Conservation (phyloP, 2,329 filamentous ascomycete genomes). For the Pseudohalonectria lignicola region DNA sequence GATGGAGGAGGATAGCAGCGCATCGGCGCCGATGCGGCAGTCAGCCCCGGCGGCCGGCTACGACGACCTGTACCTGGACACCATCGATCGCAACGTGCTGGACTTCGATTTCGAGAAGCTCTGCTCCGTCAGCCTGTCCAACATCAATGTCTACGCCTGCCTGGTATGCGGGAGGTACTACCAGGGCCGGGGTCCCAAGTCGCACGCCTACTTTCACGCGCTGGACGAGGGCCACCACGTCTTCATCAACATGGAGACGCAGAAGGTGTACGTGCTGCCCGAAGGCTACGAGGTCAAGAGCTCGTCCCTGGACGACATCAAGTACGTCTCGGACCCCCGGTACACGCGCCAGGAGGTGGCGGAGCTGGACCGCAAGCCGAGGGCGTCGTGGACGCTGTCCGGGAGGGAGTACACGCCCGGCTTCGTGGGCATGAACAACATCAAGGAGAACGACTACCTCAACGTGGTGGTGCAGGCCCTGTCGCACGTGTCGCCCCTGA, state of each 20-base stretch:
- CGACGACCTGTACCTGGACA: slow-evolving; percentile 93
- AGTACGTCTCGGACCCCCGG: slow-evolving; percentile 88
- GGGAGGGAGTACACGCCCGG: slow-evolving; percentile 85
- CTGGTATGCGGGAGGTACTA: slow-evolving; percentile 97
- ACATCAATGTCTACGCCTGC: slow-evolving; percentile 98
- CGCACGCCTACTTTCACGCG: slow-evolving; percentile 94
- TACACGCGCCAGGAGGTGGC: slow-evolving; percentile 73
- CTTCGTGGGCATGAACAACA: slow-evolving; percentile 99
- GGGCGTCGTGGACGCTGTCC: slow-evolving; percentile 59
- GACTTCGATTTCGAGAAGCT: slow-evolving; percentile 99
- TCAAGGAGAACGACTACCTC: slow-evolving; percentile 98
- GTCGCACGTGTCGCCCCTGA: slow-evolving; percentile 77
- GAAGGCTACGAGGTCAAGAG: slow-evolving; percentile 96
- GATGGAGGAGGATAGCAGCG: slow-evolving; percentile 26
- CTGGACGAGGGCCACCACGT: slow-evolving; percentile 94
- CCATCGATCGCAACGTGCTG: slow-evolving; percentile 81
- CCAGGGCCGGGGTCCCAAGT: slow-evolving; percentile 85
- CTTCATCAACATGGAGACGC: slow-evolving; percentile 93
- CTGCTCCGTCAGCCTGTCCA: slow-evolving; percentile 89
- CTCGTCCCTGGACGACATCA: slow-evolving; percentile 93
- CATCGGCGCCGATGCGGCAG: slow-evolving; percentile 51
- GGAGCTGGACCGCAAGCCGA: slow-evolving; percentile 55
- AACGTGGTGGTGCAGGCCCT: slow-evolving; percentile 91
- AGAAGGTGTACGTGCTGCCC: slow-evolving; percentile 82
- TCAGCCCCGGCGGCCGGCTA: slow-evolving; percentile 76